Evolutionary conservation across 23 red algal genomes (phyloP), one percentile per base, ranked within the genome.

Genomic region (Gracilaria domingensis): DNA sequence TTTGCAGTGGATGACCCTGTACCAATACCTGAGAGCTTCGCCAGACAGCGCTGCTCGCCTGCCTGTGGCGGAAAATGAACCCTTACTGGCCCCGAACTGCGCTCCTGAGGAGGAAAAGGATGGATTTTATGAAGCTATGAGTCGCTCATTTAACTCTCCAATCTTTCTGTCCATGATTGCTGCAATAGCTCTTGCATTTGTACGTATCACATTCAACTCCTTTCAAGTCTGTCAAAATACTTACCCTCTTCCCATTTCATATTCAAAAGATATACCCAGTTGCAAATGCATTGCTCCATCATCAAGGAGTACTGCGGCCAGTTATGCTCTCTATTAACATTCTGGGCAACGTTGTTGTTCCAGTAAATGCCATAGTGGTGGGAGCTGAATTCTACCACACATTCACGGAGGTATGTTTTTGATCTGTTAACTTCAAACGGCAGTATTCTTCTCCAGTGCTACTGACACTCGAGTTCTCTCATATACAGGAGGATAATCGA

Each of bases 271-370:
- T 44, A 20, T 44, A 45, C n/a, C 69, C 69, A 3, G 18, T 86
- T 28, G 21, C 37, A 18, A 67, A 86, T 47, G 61, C 44, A 35
- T 86, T 86, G 47, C 66, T 86, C 14, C 17, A 64, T 23, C 39
- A 70, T 74, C n/a, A 47, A 4, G 83, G 83, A 7, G 36, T 57
- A 24, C 38, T 86, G 49, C 57, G 66, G 29, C 83, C 83, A 55
- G 26, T 86, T 12, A 3, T 86, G 28, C 66, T 86, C 20, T 86
- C 83, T 2, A 86, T 86, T 56, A 86, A 86, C 26, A 86, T 56
- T 55, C 39, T 86, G 4, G 83, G 83, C n/a, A 64, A 86, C 28
- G 83, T 86, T 1, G 83, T 86, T 47, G 83, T 86, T 1, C 83
- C 83, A 8, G 23, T 86, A 5, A 86, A 67, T 44, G 47, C 57